Conservation (phyloP, 2,329 filamentous ascomycete genomes). For the Diplodia seriata region DNA sequence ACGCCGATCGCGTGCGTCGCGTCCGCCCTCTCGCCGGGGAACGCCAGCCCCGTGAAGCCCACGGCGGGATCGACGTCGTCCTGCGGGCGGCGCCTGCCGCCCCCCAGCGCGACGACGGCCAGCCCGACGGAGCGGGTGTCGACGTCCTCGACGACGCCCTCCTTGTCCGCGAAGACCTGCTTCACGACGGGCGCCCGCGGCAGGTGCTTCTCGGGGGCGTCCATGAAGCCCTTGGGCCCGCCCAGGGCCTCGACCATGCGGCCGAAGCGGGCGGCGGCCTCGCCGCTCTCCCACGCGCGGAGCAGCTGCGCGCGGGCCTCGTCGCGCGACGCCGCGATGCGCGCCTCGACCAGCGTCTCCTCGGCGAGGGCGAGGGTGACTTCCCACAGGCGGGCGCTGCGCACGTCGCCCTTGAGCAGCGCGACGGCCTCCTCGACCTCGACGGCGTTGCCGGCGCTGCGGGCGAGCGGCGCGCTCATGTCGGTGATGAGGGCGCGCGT, state of each 20-base stretch:
- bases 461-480: constrained; percentile 27
- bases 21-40: constrained; percentile 23
- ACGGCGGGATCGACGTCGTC: constrained; percentile 29
- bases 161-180: constrained; percentile 22
- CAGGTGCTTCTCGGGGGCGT: constrained; percentile 1
- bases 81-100: constrained; percentile 22
- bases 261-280: constrained; percentile 16
- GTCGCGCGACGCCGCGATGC: not conserved
- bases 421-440: constrained; percentile 32
- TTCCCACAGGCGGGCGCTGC: constrained; percentile 27
- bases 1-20: constrained; percentile 9
- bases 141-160: constrained; percentile 22
- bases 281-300: constrained; percentile 30
- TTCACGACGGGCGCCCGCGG: constrained; percentile 13
- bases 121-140: constrained; percentile 29
- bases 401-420: constrained; percentile 31
- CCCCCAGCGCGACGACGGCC: constrained; percentile 31
- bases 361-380: constrained; percentile 30
- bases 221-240: constrained; percentile 28
- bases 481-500: constrained; percentile 30
- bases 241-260: constrained; percentile 23
- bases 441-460: constrained; percentile 31
- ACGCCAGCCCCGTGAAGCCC: constrained; percentile 25
- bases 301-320: constrained; percentile 18
- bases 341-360: constrained; percentile 29